Percentiles rank a stretch among this genome's conserved stretches.
Conservation (phyloP, 306 rosid species). For the Citrullus mucosospermus region DNA sequence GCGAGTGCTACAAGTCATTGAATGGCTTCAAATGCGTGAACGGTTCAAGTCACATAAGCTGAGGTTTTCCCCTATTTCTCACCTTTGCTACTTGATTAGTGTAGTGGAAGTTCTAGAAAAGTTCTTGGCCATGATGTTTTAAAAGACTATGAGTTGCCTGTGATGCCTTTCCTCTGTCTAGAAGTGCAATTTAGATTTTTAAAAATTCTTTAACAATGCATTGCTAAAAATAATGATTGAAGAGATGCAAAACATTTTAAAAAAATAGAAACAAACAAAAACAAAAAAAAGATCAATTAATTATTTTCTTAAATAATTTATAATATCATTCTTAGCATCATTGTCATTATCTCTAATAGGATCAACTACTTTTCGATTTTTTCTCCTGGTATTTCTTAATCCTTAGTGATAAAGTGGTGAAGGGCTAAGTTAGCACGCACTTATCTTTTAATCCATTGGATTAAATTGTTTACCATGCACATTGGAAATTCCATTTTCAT, state of each 20-base stretch:
- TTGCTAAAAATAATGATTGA: not conserved
- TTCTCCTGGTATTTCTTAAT: not conserved
- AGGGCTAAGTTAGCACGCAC: not conserved
- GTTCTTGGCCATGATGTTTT: not conserved
- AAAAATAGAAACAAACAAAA: not conserved
- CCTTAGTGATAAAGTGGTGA: not conserved
- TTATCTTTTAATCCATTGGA: not conserved
- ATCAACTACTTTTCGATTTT: not conserved
- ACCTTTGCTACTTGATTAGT: not conserved
- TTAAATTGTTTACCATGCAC: not conserved
- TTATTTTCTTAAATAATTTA: not conserved
- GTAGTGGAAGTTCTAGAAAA: not conserved
- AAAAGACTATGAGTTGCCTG: not conserved
- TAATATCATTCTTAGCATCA: not conserved
- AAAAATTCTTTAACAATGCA: not conserved
- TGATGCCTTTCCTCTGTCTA: not conserved
- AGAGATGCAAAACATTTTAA: not conserved
- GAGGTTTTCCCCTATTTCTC: conserved; percentile 25
- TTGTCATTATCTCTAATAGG: not conserved
- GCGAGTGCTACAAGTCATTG: conserved; percentile 78
- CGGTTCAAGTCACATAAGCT: conserved; percentile 67
- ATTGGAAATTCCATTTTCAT: not conserved
- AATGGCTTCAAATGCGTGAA: conserved; percentile 92
- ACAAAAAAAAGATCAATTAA: not conserved
- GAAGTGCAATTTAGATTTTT: not conserved